Base-by-base conservation (phyloP, 148 eudicot species). In the Rhododendron molle region DNA sequence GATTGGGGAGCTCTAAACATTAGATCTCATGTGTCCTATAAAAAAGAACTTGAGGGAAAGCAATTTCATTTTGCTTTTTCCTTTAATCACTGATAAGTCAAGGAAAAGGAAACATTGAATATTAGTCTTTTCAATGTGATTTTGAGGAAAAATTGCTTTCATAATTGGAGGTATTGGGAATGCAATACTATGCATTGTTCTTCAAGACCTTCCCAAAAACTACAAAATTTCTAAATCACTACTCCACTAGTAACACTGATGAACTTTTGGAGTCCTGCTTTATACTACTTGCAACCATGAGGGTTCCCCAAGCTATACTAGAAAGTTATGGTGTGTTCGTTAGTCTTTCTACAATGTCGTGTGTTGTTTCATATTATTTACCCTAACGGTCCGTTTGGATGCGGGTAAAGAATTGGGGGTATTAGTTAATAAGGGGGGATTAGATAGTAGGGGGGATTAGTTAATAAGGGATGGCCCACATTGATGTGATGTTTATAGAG, bases 61-160 rank as follows among this genome's bases (percentile, higher is more conserved):
- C 7, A 30, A 30, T 13, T 28, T 30, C 7, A 30, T 69, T 67
- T 30, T 69, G 5, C 36, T 0, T 30, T 67, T 28, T 69, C 36
- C 74, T 28, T 28, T 28, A 12, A 28, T 12, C 71, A 62, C 71
- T n/a, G 30, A 13, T 62, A 9, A 62, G 30, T 62, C 71, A 8
- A 62, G 71, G 71, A n/a, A 62, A 62, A 8, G 71, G 30, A 62
- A 62, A 62, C 23, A 62, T 62, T 23, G 71, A 62, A 23, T 62
- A 62, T 21, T 62, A 62, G 30, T 62, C 71, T 23, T 62, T 62
- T 62, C 28, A 9, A 62, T 8, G 71, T 62, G 71, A 62, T 62
- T 62, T 62, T 62, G 71, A 62, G 71, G 71, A n/a, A 60, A 60
- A 60, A 62, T 62, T 62, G 71, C 71, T 62, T 62, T 69, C 74